Base-by-base conservation (phyloP, 371 early-diverging fungal species). In the Chytridiales sp. region DNA sequence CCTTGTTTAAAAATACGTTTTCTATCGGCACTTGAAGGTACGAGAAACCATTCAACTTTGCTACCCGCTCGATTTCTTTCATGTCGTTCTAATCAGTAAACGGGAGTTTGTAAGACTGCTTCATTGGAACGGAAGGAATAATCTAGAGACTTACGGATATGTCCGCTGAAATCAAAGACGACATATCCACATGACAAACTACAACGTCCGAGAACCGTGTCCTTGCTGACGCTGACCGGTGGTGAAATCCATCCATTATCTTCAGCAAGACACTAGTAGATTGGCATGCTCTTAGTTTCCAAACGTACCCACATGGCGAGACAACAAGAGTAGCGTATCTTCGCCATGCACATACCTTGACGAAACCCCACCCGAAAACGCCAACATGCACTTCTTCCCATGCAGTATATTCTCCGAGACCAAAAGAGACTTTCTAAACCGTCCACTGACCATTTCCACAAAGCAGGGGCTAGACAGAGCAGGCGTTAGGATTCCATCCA, bases 331-430 rank as follows among this genome's bases (percentile, higher is more conserved):
- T 22, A 54, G 36, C 13, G 32, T 27, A 38, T 21, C 13, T 3
- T 13, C 4, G 46, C 15, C 19, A 11, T 5, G 15, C 4, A 46
- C 9, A 61, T 77, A 87, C 89, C 86, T 82, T 15, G 93, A 93
- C 2, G 88, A 81, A 1, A 85, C 75, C 0, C 94, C 94, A 44
- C 93, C 94, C 1, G 94, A 93, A 29, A 88, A 80, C n/a, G 92
- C 94, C 22, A 92, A 70, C 73, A 92, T 60, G 4, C 84, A 82
- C 30, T 77, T 80, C 34, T 75, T 73, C 56, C 81, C 75, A 21
- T 59, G 36, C 41, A 75, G 49, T 0, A 72, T 35, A 9, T 59
- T 56, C 24, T 58, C 44, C 47, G 69, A 63, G 48, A 64, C 39
- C 46, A 68, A 57, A 3, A 75, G 64, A 24, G 85, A 77, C 64